phyloP scores from a whole-genome alignment of 345 rosid species.

The Stellera chamaejasme region DNA sequence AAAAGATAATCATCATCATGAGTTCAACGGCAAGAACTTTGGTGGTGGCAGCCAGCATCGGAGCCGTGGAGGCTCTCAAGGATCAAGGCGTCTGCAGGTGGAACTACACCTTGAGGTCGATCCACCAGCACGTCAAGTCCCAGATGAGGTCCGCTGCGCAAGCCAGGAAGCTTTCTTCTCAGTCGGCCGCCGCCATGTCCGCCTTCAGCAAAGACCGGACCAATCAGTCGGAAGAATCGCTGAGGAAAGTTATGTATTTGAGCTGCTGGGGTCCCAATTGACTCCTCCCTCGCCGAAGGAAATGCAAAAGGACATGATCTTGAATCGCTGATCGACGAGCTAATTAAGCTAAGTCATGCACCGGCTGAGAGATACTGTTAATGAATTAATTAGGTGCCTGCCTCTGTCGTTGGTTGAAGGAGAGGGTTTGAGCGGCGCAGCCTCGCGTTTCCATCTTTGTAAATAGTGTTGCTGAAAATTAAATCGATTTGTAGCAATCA shows the following conservation, averaged over 20 bases:
- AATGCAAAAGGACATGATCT: too few relatives aligned
- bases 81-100: conserved; percentile 57
- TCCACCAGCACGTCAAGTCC: conserved; percentile 37
- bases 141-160: conserved; percentile 30
- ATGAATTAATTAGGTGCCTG: neutral
- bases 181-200: conserved; percentile 19
- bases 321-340: too few relatives aligned
- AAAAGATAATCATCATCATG: conserved; percentile 15
- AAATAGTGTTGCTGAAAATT: too few relatives aligned
- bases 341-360: neutral
- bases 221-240: conserved; percentile 37
- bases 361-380: neutral
- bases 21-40: conserved; percentile 42
- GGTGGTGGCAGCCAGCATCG: conserved; percentile 39
- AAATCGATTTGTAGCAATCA: too few relatives aligned
- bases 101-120: conserved; percentile 34
- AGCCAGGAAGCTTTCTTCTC: conserved; percentile 33
- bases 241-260: conserved; percentile 41
- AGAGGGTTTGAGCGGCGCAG: neutral
- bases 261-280: conserved; percentile 46
- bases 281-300: neutral
- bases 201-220: conserved; percentile 7
- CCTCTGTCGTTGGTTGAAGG: neutral
- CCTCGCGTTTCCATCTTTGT: too few relatives aligned
- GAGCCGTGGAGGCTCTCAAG: conserved; percentile 52